A percentile compares a stretch with the other conserved stretches of the same genome.
Evolutionary conservation across 164 flowering plant species (phyloP).

Genomic region (Akebia trifoliata): DNA sequence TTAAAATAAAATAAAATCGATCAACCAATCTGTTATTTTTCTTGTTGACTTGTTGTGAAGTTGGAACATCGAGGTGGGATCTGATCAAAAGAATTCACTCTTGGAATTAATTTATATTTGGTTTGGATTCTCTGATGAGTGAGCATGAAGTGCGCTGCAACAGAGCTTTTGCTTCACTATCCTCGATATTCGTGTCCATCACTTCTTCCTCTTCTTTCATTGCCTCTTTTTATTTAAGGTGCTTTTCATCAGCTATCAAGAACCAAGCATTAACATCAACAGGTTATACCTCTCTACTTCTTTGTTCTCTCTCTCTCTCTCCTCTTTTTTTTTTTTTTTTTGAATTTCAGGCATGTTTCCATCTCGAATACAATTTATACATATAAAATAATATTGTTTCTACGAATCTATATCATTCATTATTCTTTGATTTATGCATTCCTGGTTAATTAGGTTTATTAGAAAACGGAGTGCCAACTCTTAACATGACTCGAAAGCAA

Average conservation of each 20-base stretch:
- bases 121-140: background rate
- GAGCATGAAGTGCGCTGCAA: conserved; percentile 10
- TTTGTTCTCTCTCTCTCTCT: background rate
- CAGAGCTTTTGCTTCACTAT: conserved; percentile 5
- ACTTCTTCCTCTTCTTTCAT: background rate
- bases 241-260: background rate
- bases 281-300: no score
- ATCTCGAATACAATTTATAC: no score
- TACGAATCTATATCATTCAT: no score
- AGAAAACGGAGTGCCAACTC: no score
- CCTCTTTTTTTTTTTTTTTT: no score
- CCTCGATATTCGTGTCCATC: background rate
- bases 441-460: no score
- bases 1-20: no score
- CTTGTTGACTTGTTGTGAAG: background rate
- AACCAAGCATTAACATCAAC: background rate
- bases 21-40: no score
- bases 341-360: no score
- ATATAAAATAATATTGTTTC: no score
- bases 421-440: no score
- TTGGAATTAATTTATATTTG: background rate
- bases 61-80: background rate
- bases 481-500: no score
- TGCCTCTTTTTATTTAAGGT: conserved; percentile 1
- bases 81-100: background rate